Conservation (phyloP, 2,329 filamentous ascomycete species). For the Xylariaceae sp. region DNA sequence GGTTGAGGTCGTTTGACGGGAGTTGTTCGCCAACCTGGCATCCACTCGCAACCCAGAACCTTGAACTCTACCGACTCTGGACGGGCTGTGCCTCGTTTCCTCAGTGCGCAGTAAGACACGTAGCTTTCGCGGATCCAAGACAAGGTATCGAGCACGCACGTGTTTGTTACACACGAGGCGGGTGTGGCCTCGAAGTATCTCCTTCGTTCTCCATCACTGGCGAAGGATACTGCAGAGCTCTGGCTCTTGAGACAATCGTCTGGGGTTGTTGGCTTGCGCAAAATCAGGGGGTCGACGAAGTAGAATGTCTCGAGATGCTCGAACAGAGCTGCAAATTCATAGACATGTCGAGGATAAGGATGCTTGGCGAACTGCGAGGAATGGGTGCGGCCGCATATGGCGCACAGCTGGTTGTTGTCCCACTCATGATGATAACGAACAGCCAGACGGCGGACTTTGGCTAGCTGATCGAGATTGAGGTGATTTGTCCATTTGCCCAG, state of each 20-base stretch:
- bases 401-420: constrained; percentile 35
- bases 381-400: constrained; percentile 34
- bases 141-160: constrained; percentile 35
- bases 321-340: constrained; percentile 42
- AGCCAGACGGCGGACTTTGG: constrained; percentile 38
- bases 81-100: constrained; percentile 29
- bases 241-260: constrained; percentile 4
- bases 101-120: constrained; percentile 35
- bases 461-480: constrained; percentile 26
- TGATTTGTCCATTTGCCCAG: constrained; percentile 25
- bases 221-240: constrained; percentile 12
- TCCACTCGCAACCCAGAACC: constrained; percentile 43
- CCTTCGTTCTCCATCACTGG: constrained; percentile 25
- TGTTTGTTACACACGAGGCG: constrained; percentile 36
- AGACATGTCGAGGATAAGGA: constrained; percentile 40
- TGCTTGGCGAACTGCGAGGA: constrained; percentile 21
- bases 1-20: constrained; percentile 12
- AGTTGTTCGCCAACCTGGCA: constrained; percentile 16
- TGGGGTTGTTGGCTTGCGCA: constrained; percentile 28
- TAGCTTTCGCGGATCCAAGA: constrained; percentile 40
- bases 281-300: constrained; percentile 43
- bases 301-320: constrained; percentile 43
- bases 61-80: constrained; percentile 41
- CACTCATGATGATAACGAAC: constrained; percentile 43
- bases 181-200: constrained; percentile 35